These are phyloP conservation scores for Arthrobotrys conoides DNA, from an alignment of 2,329 filamentous ascomycete genomes.

Conservation along the genomic window DNA sequence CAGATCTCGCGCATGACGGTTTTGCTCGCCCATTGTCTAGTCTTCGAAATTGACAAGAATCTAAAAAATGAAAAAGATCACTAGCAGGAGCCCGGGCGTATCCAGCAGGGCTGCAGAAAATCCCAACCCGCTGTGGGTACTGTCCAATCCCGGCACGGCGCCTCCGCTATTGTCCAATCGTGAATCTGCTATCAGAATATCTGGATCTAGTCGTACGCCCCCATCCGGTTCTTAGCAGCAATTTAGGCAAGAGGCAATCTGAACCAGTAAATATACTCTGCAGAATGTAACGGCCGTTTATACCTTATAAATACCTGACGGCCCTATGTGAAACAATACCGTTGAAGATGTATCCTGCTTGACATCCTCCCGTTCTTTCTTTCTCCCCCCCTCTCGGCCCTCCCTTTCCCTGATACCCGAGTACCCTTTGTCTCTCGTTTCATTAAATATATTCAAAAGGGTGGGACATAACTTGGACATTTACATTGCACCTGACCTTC, in stretches of 20 bases:
- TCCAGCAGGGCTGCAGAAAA: slow-evolving; percentile 59
- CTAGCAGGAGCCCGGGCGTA: slow-evolving; percentile 32
- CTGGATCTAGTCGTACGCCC: slow-evolving; percentile 31
- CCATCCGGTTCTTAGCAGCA: slow-evolving; percentile 34
- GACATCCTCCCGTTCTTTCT: slow-evolving; percentile 27
- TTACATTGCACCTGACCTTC: slow-evolving; percentile 57
- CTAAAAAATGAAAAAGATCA: slow-evolving; percentile 41
- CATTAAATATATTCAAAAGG: slow-evolving; percentile 52
- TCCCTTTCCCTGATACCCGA: slow-evolving; percentile 22
- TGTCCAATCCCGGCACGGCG: slow-evolving; percentile 50
- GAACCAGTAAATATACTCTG: slow-evolving; percentile 34
- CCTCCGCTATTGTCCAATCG: slow-evolving; percentile 52
- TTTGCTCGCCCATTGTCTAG: slow-evolving; percentile 37
- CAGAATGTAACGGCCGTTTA: slow-evolving; percentile 40
- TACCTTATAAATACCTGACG: slow-evolving; percentile 55
- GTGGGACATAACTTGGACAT: slow-evolving; percentile 36
- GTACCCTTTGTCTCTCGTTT: slow-evolving; percentile 53
- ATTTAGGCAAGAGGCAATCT: slow-evolving; percentile 33
- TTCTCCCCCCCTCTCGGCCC: not conserved
- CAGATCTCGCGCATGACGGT: slow-evolving; percentile 30
- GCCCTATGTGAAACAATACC: slow-evolving; percentile 59
- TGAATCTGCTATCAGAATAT: slow-evolving; percentile 17
- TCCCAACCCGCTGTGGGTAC: slow-evolving; percentile 58
- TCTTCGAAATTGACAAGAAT: slow-evolving; percentile 51
- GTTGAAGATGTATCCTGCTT: slow-evolving; percentile 57